A percentile compares a stretch with the other conserved stretches of the same genome.
These are phyloP conservation scores for Neohortaea acidophila DNA, from an alignment of 495 filamentous ascomycete species.

Conservation along the genomic window DNA sequence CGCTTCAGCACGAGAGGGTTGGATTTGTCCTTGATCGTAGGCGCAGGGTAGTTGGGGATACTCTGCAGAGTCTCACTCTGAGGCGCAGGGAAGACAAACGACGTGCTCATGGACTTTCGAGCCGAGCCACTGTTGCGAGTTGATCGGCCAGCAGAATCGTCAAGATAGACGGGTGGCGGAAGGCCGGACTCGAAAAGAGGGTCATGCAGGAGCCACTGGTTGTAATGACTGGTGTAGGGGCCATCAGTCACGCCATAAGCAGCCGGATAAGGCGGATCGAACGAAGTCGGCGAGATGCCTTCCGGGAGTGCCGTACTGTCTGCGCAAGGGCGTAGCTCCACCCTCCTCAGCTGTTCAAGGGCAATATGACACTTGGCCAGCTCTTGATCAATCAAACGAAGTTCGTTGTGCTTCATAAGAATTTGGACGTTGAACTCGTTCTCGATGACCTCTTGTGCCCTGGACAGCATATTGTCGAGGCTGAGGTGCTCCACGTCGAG, in stretches of 20 bases:
- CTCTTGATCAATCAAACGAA: conserved; percentile 89
- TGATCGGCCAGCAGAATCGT: conserved; percentile 41
- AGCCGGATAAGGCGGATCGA: conserved; percentile 51
- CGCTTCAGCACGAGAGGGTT: conserved; percentile 47
- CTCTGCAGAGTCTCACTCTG: conserved; percentile 46
- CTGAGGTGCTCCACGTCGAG: conserved; percentile 2
- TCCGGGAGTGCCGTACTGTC: conserved; percentile 42
- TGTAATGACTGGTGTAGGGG: conserved; percentile 86
- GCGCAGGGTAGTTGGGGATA: conserved; percentile 43
- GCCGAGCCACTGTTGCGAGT: conserved; percentile 46
- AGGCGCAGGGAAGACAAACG: background rate
- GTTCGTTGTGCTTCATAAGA: conserved; percentile 81
- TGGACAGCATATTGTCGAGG: conserved; percentile 13
- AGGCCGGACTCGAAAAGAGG: conserved; percentile 54
- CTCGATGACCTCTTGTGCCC: conserved; percentile 51
- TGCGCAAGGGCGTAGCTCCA: conserved; percentile 78
- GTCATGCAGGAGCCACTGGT: conserved; percentile 84
- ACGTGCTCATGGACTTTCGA: conserved; percentile 9
- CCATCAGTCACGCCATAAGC: conserved; percentile 84
- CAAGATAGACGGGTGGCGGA: background rate
- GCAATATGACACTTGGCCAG: conserved; percentile 89
- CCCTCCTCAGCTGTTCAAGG: conserved; percentile 88
- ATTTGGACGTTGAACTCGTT: conserved; percentile 84
- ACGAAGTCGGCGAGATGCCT: conserved; percentile 47
- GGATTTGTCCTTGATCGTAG: conserved; percentile 46